A percentile compares a stretch with the other conserved stretches of the same genome.
phyloP scores from a whole-genome alignment of 495 filamentous ascomycete species.

The Endocarpon pusillum region DNA sequence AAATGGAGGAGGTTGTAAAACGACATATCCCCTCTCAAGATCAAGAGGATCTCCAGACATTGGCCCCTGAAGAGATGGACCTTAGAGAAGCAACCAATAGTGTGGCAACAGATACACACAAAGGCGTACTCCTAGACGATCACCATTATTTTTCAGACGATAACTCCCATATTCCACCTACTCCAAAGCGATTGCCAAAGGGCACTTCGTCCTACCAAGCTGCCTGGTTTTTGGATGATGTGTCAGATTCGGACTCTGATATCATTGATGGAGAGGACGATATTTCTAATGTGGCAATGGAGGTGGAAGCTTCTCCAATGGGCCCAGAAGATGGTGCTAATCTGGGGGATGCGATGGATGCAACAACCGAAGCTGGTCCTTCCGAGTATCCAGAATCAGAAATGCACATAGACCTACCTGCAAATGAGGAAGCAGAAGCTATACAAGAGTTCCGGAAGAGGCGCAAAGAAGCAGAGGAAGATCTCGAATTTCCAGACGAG shows the following conservation, averaged over 20 bases:
- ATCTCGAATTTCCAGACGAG: conserved; percentile 91
- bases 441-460: conserved; percentile 68
- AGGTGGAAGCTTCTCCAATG: conserved; percentile 50
- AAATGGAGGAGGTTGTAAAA: conserved; percentile 27
- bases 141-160: conserved; percentile 98
- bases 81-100: conserved; percentile 39
- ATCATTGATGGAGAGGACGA: conserved; percentile 48
- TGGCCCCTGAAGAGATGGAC: conserved; percentile 71
- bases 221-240: conserved; percentile 79
- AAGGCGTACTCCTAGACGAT: conserved; percentile 82
- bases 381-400: conserved; percentile 85
- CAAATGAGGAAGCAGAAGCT: conserved; percentile 67
- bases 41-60: conserved; percentile 61
- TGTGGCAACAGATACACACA: conserved; percentile 30
- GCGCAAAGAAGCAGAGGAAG: conserved; percentile 63
- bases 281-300: conserved; percentile 30
- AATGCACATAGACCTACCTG: conserved; percentile 73
- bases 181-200: conserved; percentile 63
- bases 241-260: conserved; percentile 76
- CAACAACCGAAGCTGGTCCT: conserved; percentile 59
- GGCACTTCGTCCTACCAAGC: conserved; percentile 89
- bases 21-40: conserved; percentile 56
- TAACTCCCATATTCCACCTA: conserved; percentile 40
- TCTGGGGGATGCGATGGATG: too few relatives aligned
- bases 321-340: conserved; percentile 50